Conservation (phyloP, 2,329 filamentous ascomycete genomes). For the Colletotrichum cuscutae region DNA sequence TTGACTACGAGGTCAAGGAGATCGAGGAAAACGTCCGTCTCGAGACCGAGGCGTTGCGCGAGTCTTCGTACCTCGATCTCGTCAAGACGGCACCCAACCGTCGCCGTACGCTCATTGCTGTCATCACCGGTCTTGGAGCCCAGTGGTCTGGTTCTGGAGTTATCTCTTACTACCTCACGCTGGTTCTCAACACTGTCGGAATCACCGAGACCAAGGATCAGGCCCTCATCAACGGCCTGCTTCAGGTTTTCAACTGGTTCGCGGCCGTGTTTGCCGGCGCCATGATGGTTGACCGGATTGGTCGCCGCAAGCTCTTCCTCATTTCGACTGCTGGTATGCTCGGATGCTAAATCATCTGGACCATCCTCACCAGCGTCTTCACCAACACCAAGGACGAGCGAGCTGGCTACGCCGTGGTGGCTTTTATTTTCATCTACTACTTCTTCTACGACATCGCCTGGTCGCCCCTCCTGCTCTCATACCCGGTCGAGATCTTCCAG, state of each 20-base stretch:
- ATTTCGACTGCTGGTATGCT: slow-evolving; percentile 44
- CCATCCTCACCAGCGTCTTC: slow-evolving; percentile 33
- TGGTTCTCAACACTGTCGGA: slow-evolving; percentile 42
- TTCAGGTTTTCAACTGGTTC: slow-evolving; percentile 29
- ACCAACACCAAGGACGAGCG: slow-evolving; percentile 2
- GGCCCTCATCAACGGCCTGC: slow-evolving; percentile 51
- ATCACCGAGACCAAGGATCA: slow-evolving; percentile 49
- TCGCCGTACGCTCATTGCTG: slow-evolving; percentile 40
- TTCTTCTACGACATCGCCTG: slow-evolving; percentile 36
- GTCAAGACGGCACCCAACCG: slow-evolving; percentile 43
- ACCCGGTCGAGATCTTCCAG: slow-evolving; percentile 36
- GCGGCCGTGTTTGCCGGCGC: slow-evolving; percentile 44
- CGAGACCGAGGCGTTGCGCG: slow-evolving; percentile 59
- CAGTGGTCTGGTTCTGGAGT: slow-evolving; percentile 45
- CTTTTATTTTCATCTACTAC: slow-evolving; percentile 35
- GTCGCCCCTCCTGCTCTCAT: slow-evolving; percentile 32
- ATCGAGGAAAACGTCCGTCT: slow-evolving; percentile 55
- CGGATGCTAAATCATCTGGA: slow-evolving; percentile 41
- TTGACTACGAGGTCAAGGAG: slow-evolving; percentile 51
- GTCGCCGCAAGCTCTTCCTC: slow-evolving; percentile 55
- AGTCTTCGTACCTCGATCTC: slow-evolving; percentile 41
- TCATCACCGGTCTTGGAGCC: slow-evolving; percentile 39
- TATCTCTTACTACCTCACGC: slow-evolving; percentile 50
- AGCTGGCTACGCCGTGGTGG: slow-evolving; percentile 37
- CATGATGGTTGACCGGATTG: slow-evolving; percentile 52